phyloP scores from a whole-genome alignment of 129 eudicot genomes.

The Dittrichia graveolens region DNA sequence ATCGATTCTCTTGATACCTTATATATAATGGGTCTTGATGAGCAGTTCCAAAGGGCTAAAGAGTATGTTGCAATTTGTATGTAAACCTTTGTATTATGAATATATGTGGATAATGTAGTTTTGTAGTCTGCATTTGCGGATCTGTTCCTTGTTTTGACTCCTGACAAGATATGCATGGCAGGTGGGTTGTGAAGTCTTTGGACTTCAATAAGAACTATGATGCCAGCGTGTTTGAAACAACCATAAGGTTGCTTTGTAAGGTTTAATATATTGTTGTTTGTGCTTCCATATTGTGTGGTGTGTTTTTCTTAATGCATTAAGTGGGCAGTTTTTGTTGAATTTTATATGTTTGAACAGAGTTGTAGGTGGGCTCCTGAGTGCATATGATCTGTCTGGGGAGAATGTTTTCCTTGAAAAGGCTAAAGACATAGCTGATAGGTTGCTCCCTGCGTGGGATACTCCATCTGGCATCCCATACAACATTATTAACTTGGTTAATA shows the following conservation, averaged over 20 bases:
- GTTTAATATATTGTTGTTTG: slow-evolving; percentile 47
- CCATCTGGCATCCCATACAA: slow-evolving; percentile 94
- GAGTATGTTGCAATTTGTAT: slow-evolving; percentile 55
- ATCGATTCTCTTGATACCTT: slow-evolving; percentile 85
- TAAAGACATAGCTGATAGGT: slow-evolving; percentile 82
- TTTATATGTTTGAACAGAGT: slow-evolving; percentile 51
- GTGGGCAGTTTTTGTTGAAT: too few relatives aligned
- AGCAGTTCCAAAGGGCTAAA: slow-evolving; percentile 85
- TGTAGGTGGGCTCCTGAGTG: slow-evolving; percentile 94
- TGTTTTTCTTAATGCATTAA: too few relatives aligned
- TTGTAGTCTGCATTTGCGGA: background rate
- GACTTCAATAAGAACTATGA: slow-evolving; percentile 90
- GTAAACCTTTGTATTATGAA: too few relatives aligned
- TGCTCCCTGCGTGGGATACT: slow-evolving; percentile 95
- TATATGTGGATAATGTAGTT: too few relatives aligned
- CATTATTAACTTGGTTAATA: slow-evolving; percentile 78
- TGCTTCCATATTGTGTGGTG: background rate
- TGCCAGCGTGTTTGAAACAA: slow-evolving; percentile 96
- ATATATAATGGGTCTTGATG: slow-evolving; percentile 90
- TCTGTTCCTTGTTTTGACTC: slow-evolving; percentile 13
- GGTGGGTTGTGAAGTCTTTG: slow-evolving; percentile 88
- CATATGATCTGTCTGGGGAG: slow-evolving; percentile 91
- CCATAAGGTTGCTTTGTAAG: slow-evolving; percentile 93
- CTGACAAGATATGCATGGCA: too few relatives aligned
- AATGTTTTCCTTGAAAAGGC: slow-evolving; percentile 87